Evolutionary conservation across 2,329 filamentous ascomycete genomes (phyloP).

Genomic region (Diaporthe australafricana): DNA sequence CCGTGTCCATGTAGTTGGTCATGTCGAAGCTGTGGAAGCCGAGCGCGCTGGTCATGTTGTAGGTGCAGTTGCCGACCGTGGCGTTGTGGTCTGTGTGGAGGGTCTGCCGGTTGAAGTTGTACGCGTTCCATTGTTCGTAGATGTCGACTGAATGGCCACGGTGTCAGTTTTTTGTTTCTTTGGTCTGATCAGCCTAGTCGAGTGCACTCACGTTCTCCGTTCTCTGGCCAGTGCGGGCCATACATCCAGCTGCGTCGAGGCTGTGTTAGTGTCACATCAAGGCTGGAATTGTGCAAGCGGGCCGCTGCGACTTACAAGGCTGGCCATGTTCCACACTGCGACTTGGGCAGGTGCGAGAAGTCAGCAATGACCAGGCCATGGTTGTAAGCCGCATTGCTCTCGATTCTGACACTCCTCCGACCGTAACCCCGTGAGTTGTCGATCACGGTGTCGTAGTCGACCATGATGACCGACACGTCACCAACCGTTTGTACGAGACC

Average conservation of each 20-base stretch:
- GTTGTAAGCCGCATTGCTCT: constrained; percentile 71
- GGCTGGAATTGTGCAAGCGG: not conserved
- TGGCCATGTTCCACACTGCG: constrained; percentile 78
- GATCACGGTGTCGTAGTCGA: constrained; percentile 46
- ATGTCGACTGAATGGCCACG: constrained; percentile 7
- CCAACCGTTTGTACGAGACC: constrained; percentile 49
- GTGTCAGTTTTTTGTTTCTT: not conserved
- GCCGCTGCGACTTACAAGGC: constrained; percentile 62
- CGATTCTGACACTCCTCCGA: constrained; percentile 71
- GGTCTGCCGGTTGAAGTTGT: constrained; percentile 27
- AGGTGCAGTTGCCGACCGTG: constrained; percentile 27
- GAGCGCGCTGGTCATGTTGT: not conserved
- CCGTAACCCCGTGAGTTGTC: constrained; percentile 40
- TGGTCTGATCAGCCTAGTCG: not conserved
- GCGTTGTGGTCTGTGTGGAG: constrained; percentile 28
- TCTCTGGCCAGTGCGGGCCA: constrained; percentile 20
- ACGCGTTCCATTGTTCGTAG: constrained; percentile 33
- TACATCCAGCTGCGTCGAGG: constrained; percentile 18
- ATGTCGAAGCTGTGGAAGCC: constrained; percentile 18
- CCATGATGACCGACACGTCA: constrained; percentile 53
- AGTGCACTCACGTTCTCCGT: constrained; percentile 12
- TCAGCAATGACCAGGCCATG: constrained; percentile 77
- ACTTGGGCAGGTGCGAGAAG: constrained; percentile 75
- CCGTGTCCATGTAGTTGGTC: constrained; percentile 12
- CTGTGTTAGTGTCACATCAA: not conserved